phyloP scores from a whole-genome alignment of 2,329 filamentous ascomycete species.

The Triangularia verruculosa region DNA sequence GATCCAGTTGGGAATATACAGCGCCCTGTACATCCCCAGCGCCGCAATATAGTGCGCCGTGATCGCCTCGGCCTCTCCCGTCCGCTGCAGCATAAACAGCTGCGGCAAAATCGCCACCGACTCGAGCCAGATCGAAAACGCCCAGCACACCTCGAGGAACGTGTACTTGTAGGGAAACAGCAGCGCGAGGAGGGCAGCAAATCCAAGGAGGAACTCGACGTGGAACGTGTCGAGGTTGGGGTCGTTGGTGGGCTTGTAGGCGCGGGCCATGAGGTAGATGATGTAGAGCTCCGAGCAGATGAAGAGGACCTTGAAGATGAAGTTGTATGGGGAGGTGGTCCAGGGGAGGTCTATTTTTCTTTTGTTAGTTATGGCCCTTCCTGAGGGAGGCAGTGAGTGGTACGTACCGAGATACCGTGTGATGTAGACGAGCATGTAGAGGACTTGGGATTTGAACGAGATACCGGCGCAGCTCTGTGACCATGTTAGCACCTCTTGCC shows the following conservation, averaged over 20 bases:
- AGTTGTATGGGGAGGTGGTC: slow-evolving; percentile 83
- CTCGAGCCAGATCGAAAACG: slow-evolving; percentile 98
- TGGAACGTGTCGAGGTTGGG: slow-evolving; percentile 97
- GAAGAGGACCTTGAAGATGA: slow-evolving; percentile 94
- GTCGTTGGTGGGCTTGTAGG: slow-evolving; percentile 96
- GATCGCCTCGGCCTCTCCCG: slow-evolving; percentile 98
- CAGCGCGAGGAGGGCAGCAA: slow-evolving; percentile 73
- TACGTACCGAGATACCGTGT: slow-evolving; percentile 80
- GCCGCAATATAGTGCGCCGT: slow-evolving; percentile 98
- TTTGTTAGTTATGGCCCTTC: slow-evolving; percentile 8
- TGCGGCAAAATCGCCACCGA: slow-evolving; percentile 94
- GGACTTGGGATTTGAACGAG: slow-evolving; percentile 96
- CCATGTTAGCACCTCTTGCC: slow-evolving; percentile 24
- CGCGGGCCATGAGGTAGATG: slow-evolving; percentile 95
- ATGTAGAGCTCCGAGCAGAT: slow-evolving; percentile 88
- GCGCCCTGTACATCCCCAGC: slow-evolving; percentile 81
- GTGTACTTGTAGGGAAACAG: slow-evolving; percentile 85
- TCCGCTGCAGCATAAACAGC: slow-evolving; percentile 96
- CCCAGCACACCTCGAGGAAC: slow-evolving; percentile 84
- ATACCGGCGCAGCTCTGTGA: slow-evolving; percentile 94
- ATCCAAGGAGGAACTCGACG: slow-evolving; percentile 87
- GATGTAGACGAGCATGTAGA: slow-evolving; percentile 91
- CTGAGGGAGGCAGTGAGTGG: not conserved
- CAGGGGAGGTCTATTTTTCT: slow-evolving; percentile 71
- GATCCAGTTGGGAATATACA: slow-evolving; percentile 99